Conservation (phyloP, 352 stramenopile genomes). For the Elongisporangium senticosum region DNA sequence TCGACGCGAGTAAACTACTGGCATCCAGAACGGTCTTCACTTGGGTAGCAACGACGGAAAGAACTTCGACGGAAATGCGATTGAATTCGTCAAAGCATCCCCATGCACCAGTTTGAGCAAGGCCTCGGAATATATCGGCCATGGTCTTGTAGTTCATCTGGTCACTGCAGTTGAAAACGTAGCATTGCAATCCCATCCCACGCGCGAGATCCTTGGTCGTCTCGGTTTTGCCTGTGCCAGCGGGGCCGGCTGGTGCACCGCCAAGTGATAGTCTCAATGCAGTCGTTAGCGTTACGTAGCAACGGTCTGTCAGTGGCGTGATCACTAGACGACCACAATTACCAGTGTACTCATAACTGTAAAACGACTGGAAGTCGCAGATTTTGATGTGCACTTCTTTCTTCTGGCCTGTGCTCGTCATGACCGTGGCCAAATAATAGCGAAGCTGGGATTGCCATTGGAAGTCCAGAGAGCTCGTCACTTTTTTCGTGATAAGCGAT, state of each 20-base stretch:
- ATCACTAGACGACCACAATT: constrained; percentile 89
- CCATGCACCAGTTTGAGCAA: constrained; percentile 93
- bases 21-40: constrained; percentile 97
- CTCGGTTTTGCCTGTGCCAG: constrained; percentile 85
- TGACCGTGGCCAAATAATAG: constrained; percentile 82
- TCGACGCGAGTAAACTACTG: constrained; percentile 16
- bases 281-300: constrained; percentile 83
- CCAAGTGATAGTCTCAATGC: constrained; percentile 73
- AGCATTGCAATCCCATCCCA: constrained; percentile 73
- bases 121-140: constrained; percentile 93
- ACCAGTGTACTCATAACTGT: constrained; percentile 96
- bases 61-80: constrained; percentile 94
- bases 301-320: constrained; percentile 78
- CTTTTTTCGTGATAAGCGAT: constrained; percentile 90
- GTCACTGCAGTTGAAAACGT: constrained; percentile 87
- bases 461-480: constrained; percentile 89
- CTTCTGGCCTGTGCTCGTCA: constrained; percentile 25
- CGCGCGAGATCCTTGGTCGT: constrained; percentile 80
- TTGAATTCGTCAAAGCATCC: constrained; percentile 98
- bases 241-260: constrained; percentile 69
- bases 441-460: constrained; percentile 95
- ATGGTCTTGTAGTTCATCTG: constrained; percentile 96
- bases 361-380: constrained; percentile 88
- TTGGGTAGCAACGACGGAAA: constrained; percentile 94
- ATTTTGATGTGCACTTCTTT: constrained; percentile 86